Evolutionary conservation across 192 early-diverging fungal species (phyloP).

Genomic region (Backusella australiensis): DNA sequence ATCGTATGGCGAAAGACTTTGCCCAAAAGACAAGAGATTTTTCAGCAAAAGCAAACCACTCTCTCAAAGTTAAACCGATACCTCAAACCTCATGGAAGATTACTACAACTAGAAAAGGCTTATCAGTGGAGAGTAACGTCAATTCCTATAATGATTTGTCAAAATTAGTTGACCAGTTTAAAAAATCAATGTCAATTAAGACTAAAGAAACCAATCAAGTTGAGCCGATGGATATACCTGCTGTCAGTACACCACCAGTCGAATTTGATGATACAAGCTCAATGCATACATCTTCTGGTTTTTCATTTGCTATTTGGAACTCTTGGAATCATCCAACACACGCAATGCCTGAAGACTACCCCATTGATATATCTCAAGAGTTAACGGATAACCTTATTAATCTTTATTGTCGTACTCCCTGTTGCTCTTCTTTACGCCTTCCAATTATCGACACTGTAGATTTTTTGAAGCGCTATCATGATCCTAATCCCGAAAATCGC

Average conservation of each 20-base stretch:
- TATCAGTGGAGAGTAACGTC: constrained; percentile 36
- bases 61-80: constrained; percentile 26
- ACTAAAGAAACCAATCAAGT: background rate
- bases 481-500: constrained; percentile 15
- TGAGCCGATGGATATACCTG: background rate
- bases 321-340: constrained; percentile 29
- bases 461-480: constrained; percentile 20
- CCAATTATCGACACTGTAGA: constrained; percentile 27
- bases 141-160: constrained; percentile 37
- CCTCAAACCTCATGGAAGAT: constrained; percentile 36
- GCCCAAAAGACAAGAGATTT: constrained; percentile 34
- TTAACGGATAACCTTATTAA: constrained; percentile 32
- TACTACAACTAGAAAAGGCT: constrained; percentile 25
- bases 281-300: constrained; percentile 17
- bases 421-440: constrained; percentile 29
- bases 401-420: constrained; percentile 33
- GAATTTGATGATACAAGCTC: constrained; percentile 27
- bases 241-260: background rate
- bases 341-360: constrained; percentile 31
- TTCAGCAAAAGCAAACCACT: constrained; percentile 20
- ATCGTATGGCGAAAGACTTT: constrained; percentile 33
- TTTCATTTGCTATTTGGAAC: constrained; percentile 30
- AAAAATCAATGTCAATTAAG: constrained; percentile 25
- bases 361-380: constrained; percentile 37
- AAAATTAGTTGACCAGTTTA: constrained; percentile 37